A percentile compares a stretch with the other conserved stretches of the same genome.
These are phyloP conservation scores for Talaromyces sp. DNA, from an alignment of 2,329 filamentous ascomycete genomes.

Conservation along the genomic window DNA sequence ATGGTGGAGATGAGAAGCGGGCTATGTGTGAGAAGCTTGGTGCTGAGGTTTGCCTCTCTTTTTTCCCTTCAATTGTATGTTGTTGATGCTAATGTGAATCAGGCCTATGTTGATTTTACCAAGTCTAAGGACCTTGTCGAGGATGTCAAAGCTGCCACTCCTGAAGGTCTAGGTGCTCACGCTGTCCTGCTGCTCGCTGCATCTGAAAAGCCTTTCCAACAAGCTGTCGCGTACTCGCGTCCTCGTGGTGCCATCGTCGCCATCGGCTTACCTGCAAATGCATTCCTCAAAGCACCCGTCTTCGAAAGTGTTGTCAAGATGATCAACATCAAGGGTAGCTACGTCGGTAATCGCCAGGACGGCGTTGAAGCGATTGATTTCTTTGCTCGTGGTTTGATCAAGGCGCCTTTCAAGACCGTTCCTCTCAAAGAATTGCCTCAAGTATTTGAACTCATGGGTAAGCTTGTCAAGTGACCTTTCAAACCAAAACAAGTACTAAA, in stretches of 20 bases:
- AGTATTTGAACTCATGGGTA: conserved; percentile 75
- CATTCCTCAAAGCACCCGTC: conserved; percentile 79
- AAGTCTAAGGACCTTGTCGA: conserved; percentile 75
- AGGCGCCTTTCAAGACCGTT: conserved; percentile 81
- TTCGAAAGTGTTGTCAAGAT: conserved; percentile 88
- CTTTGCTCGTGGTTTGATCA: conserved; percentile 80
- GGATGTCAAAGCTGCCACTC: conserved; percentile 79
- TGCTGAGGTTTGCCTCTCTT: conserved; percentile 52
- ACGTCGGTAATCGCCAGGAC: conserved; percentile 91
- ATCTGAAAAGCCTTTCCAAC: conserved; percentile 90
- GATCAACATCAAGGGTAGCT: conserved; percentile 89
- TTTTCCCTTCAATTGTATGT: not conserved
- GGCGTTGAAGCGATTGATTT: conserved; percentile 89
- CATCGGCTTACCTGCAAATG: conserved; percentile 82
- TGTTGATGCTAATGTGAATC: conserved; percentile 2
- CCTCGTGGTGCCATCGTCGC: conserved; percentile 80
- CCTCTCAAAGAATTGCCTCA: conserved; percentile 77
- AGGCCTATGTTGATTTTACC: conserved; percentile 77
- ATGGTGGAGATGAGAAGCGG: conserved; percentile 79
- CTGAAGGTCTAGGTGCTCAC: conserved; percentile 81
- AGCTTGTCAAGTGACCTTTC: conserved; percentile 14
- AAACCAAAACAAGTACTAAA: conserved; percentile 19
- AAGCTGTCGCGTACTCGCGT: conserved; percentile 85
- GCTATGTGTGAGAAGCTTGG: conserved; percentile 69
- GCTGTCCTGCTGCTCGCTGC: conserved; percentile 86